phyloP scores from a whole-genome alignment of 805 yeast species.

The Candida awuae region DNA sequence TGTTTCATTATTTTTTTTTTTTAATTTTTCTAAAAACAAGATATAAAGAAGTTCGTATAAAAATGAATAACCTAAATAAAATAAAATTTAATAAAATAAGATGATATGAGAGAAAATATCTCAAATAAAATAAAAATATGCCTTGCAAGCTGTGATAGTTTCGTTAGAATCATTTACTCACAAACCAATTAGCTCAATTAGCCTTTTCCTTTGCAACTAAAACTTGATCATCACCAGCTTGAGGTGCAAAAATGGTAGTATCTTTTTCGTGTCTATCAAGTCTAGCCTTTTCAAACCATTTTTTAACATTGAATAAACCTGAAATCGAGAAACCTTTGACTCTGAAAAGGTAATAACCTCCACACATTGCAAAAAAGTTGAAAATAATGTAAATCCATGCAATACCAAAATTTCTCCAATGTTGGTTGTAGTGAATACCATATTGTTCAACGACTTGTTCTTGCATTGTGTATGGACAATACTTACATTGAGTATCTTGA shows the following conservation, averaged over 20 bases:
- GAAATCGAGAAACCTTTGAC: constrained; percentile 29
- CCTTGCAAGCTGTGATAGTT: too few relatives aligned
- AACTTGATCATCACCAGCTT: constrained; percentile 33
- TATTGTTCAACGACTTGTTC: constrained; percentile 38
- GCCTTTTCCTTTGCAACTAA: constrained; percentile 20
- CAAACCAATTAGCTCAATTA: too few relatives aligned
- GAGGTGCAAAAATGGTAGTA: constrained; percentile 33
- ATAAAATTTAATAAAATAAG: too few relatives aligned
- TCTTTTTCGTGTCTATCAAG: constrained; percentile 43
- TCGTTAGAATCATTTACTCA: too few relatives aligned
- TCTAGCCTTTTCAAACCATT: constrained; percentile 35
- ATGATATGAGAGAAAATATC: too few relatives aligned
- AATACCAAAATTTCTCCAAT: constrained; percentile 65
- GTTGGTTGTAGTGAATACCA: constrained; percentile 36
- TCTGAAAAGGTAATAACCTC: constrained; percentile 31
- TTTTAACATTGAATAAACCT: constrained; percentile 28
- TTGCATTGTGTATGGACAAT: constrained; percentile 38
- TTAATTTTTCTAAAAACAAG: too few relatives aligned
- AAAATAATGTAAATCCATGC: constrained; percentile 49
- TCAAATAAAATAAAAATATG: too few relatives aligned
- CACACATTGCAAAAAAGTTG: constrained; percentile 39
- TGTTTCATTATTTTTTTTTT: not conserved
- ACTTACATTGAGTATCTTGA: constrained; percentile 40
- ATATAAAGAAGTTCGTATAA: too few relatives aligned
- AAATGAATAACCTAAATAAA: too few relatives aligned